Evolutionary conservation across 306 rosid species (phyloP).

Genomic region (Arachis stenosperma): DNA sequence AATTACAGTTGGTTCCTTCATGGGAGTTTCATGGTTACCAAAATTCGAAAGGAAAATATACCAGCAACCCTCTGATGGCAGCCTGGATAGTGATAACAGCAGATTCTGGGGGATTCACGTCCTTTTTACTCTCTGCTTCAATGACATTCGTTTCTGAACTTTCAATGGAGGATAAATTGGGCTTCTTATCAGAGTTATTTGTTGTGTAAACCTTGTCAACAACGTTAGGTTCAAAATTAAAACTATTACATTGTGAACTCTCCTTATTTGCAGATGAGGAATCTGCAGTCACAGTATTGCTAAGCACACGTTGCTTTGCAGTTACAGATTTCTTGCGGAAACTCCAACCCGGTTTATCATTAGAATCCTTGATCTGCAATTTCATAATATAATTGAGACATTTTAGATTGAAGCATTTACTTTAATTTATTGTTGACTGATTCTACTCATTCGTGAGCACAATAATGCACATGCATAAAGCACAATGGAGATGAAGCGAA

Average conservation of each 20-base stretch:
- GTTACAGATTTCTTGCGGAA: conserved; percentile 86
- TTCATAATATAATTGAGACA: neutral
- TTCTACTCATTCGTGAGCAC: too few species aligned
- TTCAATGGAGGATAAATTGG: conserved; percentile 46
- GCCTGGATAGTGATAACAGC: conserved; percentile 69
- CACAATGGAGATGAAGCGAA: neutral
- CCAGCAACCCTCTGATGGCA: conserved; percentile 76
- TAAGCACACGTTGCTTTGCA: conserved; percentile 82
- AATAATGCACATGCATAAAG: too few species aligned
- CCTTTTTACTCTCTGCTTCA: conserved; percentile 52
- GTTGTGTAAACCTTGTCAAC: conserved; percentile 59
- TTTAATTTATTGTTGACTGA: too few species aligned
- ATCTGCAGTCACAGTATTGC: conserved; percentile 77
- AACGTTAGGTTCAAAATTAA: conserved; percentile 52
- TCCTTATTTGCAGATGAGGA: conserved; percentile 65
- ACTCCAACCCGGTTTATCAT: conserved; percentile 93
- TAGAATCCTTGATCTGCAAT: conserved; percentile 67
- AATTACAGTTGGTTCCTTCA: conserved; percentile 21
- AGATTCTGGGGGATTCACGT: conserved; percentile 56
- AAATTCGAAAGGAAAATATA: conserved; percentile 44
- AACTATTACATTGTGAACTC: conserved; percentile 54
- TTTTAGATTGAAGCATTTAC: too few species aligned
- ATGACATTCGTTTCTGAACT: conserved; percentile 46
- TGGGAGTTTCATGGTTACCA: conserved; percentile 16
- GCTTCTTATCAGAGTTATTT: conserved; percentile 59